A percentile compares a stretch with the other conserved stretches of the same genome.
These are phyloP conservation scores for Larix kaempferi DNA, from an alignment of 75 land plant genomes.

Conservation along the genomic window DNA sequence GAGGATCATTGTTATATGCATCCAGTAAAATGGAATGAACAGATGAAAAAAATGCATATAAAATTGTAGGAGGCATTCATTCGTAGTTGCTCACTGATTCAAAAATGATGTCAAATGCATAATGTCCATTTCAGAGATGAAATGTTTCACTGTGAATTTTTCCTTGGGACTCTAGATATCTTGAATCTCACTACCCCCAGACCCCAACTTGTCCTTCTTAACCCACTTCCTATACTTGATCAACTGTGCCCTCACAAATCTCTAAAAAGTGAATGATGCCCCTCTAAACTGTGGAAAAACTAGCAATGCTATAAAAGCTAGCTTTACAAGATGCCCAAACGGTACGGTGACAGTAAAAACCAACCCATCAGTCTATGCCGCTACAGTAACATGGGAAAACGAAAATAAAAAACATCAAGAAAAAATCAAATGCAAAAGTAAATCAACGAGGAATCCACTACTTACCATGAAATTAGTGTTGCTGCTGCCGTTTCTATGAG, in stretches of 20 bases:
- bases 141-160: conserved; percentile 52
- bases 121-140: conserved; percentile 59
- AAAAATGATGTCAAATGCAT: conserved; percentile 34
- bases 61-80: too few relatives aligned
- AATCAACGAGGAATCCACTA: neutral
- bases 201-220: conserved; percentile 41
- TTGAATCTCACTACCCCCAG: conserved; percentile 44
- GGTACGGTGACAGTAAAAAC: conserved; percentile 48
- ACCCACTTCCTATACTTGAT: conserved; percentile 16
- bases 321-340: conserved; percentile 66
- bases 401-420: too few relatives aligned
- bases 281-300: conserved; percentile 88
- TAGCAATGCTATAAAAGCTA: conserved; percentile 58
- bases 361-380: too few relatives aligned
- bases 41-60: conserved; percentile 29
- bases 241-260: conserved; percentile 54
- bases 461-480: conserved; percentile 59
- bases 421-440: neutral
- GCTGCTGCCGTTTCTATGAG: conserved; percentile 68
- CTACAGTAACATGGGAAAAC: too few relatives aligned
- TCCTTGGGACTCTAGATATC: conserved; percentile 40
- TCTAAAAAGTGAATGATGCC: conserved; percentile 72
- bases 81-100: conserved; percentile 38
- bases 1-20: too few relatives aligned
- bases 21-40: neutral